Base-by-base conservation (phyloP, 768 basidiomycete species). In the Lactarius pseudohatsudake region DNA sequence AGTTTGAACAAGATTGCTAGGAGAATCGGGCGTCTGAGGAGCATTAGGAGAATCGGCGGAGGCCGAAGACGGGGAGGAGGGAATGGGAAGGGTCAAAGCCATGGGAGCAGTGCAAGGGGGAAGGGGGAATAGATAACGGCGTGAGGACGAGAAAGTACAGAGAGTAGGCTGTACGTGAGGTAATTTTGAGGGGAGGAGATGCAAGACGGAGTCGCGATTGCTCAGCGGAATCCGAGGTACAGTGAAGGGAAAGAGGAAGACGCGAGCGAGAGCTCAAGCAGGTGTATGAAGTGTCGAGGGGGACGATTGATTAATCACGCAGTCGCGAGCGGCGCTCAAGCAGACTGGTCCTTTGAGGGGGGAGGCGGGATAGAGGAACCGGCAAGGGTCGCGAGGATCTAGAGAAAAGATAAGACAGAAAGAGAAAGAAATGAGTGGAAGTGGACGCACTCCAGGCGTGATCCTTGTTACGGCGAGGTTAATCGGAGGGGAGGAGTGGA, bases 341-440 rank as follows among this genome's bases (percentile, higher is more conserved):
- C 74, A 72, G 67, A 78, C 76, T 79, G 76, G 75, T 74, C 77
- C 74, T 75, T 78, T 77, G 76, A 76, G 76, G 68, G 61, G 68
- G 62, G 61, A 38, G 78, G 78, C 82, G 89, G 84, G 74, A 72
- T 71, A 77, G 79, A 77, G 89, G 84, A 80, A 87, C 89, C 90
- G 89, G 83, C 87, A 92, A 93, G 92, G 91, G 91, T 93, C 91
- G 91, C 91, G 91, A 93, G 91, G 64, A 84, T 85, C 88, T 91
- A 73, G 47, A 56, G 61, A 41, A 55, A 58, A 58, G 64, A 50
- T 36, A 40, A 55, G 26, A 34, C n/a, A 43, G 13, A 41, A 32
- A 59, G 58, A 40, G 34, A 47, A 67, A 40, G 8, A 45, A 57
- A 20, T 10, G 32, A 30, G 20, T 22, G 4, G 40, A 5, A 59